Conservation (phyloP, 2,329 filamentous ascomycete genomes). For the Leptographium lundbergii region DNA sequence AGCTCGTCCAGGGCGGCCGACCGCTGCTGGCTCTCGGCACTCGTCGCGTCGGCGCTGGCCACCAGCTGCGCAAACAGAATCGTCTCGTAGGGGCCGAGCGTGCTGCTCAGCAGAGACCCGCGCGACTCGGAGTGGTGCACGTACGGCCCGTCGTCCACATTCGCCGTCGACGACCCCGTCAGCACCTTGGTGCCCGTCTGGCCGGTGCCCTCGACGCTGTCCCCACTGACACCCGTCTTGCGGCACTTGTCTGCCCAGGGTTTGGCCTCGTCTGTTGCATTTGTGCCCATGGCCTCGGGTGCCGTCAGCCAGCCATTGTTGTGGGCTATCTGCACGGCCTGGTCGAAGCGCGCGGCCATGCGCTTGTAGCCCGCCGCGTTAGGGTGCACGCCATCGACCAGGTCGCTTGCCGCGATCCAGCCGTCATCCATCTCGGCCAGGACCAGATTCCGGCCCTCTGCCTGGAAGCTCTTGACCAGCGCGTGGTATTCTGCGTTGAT, state of each 20-base stretch:
- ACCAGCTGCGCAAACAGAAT: not conserved
- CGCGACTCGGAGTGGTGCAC: not conserved
- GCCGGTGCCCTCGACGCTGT: too few relatives aligned
- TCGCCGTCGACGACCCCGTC: too few relatives aligned
- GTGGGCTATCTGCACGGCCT: not conserved
- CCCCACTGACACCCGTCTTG: too few relatives aligned
- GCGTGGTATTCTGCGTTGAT: constrained; percentile 10
- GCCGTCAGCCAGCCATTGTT: not conserved
- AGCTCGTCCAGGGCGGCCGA: not conserved
- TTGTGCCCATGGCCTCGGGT: not conserved
- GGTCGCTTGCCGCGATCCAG: constrained; percentile 8
- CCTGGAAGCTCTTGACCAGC: constrained; percentile 4
- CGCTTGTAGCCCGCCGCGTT: constrained; percentile 7
- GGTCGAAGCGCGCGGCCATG: constrained; percentile 4
- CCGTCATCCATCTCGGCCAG: constrained; percentile 13
- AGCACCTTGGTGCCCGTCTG: too few relatives aligned
- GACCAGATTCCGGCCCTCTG: constrained; percentile 8
- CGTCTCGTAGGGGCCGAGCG: not conserved
- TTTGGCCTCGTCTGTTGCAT: not conserved
- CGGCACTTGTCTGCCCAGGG: too few relatives aligned
- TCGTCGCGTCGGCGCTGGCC: not conserved
- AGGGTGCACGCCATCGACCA: constrained; percentile 9
- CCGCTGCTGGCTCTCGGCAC: not conserved
- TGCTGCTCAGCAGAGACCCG: not conserved
- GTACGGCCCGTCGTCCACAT: too few relatives aligned